Evolutionary conservation across 441 rosid genomes (phyloP).

Genomic region (Lepidium campestre): DNA sequence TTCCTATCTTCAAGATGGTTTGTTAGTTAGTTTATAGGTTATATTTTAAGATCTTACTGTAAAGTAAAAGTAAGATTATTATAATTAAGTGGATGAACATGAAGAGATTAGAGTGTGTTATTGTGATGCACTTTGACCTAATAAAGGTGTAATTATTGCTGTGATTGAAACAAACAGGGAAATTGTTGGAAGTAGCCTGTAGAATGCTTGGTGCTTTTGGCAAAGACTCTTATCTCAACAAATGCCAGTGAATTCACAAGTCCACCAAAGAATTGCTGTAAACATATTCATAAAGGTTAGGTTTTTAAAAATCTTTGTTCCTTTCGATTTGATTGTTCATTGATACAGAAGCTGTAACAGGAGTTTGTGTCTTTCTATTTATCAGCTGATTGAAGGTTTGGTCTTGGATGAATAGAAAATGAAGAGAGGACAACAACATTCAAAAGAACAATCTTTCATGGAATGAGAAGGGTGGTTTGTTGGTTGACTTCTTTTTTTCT

Average conservation of each 20-base stretch:
- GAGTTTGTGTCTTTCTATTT: neutral
- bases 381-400: constrained; percentile 28
- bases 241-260: constrained; percentile 50
- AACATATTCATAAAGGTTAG: constrained; percentile 29
- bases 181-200: constrained; percentile 81
- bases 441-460: neutral
- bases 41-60: neutral
- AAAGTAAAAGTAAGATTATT: neutral
- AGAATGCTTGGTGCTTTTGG: constrained; percentile 64
- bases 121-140: constrained; percentile 6
- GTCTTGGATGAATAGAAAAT: constrained; percentile 23
- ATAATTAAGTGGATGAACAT: constrained; percentile 2
- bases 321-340: neutral
- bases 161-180: constrained; percentile 53
- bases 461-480: constrained; percentile 13
- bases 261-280: constrained; percentile 20
- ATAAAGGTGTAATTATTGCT: constrained; percentile 12
- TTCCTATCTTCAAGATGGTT: constrained; percentile 9
- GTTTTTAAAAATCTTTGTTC: neutral
- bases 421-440: neutral
- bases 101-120: neutral
- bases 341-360: neutral
- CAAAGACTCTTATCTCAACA: constrained; percentile 45
- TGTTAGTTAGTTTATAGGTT: neutral
- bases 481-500: constrained; percentile 2